Percentiles rank a stretch among this genome's conserved stretches.
Evolutionary conservation across 1,139 yeast species (phyloP).

Genomic region (Kodamaea anthophila): DNA sequence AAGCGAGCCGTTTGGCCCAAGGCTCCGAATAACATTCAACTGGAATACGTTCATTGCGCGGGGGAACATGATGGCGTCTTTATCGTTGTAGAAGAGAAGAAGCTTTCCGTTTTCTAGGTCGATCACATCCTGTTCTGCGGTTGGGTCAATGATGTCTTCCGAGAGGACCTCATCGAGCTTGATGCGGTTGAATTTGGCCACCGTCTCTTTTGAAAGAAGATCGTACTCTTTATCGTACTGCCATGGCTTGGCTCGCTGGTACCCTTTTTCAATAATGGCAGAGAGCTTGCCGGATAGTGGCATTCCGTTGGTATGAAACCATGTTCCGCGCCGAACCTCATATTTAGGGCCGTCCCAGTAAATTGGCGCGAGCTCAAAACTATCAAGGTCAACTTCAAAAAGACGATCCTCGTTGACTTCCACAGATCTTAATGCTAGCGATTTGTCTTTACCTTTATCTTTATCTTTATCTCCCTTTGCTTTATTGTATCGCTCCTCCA

Average conservation of each 20-base stretch:
- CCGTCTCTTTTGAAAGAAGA: conserved; percentile 13
- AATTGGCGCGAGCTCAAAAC: conserved; percentile 55
- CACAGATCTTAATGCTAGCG: too few species aligned
- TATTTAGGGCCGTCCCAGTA: conserved; percentile 90
- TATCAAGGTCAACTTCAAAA: conserved; percentile 60
- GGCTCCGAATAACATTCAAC: conserved; percentile 32
- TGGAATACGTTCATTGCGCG: conserved; percentile 28
- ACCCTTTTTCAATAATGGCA: conserved; percentile 54
- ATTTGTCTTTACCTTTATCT: too few species aligned
- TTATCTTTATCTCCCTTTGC: too few species aligned
- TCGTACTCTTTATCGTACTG: conserved; percentile 10
- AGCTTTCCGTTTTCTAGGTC: conserved; percentile 26
- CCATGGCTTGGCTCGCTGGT: conserved; percentile 29
- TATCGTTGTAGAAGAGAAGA: conserved; percentile 28
- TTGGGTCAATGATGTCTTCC: conserved; percentile 11
- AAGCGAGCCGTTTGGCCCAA: conserved; percentile 28
- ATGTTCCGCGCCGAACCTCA: conserved; percentile 77
- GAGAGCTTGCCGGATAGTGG: conserved; percentile 56
- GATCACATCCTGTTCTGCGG: conserved; percentile 25
- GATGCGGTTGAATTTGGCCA: conserved; percentile 18
- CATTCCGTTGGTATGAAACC: conserved; percentile 62
- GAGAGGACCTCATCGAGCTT: neutral
- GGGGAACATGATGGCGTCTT: conserved; percentile 36
- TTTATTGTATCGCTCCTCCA: conserved; percentile 44
- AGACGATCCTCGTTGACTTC: conserved; percentile 75